Conservation (phyloP, 768 basidiomycete species). For the Lentinus tigrinus region DNA sequence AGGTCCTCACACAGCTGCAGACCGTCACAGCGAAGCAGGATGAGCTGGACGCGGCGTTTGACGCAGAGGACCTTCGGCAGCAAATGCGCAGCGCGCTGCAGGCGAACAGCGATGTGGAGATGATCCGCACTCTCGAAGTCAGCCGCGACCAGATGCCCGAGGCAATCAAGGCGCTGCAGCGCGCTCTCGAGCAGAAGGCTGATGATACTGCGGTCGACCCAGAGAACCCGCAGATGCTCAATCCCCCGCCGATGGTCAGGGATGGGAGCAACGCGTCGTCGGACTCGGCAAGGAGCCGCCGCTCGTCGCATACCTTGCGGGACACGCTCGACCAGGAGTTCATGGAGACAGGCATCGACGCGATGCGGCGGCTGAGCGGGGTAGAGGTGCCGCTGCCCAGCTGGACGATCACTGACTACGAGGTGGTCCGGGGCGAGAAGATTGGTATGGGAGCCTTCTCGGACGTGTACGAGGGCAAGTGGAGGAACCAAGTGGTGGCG, state of each 20-base stretch:
- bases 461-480: conserved; percentile 73
- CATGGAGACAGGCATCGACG: conserved; percentile 71
- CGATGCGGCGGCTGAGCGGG: conserved; percentile 59
- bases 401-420: conserved; percentile 83
- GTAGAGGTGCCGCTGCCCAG: conserved; percentile 44
- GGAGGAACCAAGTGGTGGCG: conserved; percentile 65
- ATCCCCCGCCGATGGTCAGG: conserved; percentile 12
- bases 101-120: conserved; percentile 58
- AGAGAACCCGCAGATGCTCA: no score
- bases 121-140: conserved; percentile 62
- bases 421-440: conserved; percentile 67
- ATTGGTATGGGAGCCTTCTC: conserved; percentile 78
- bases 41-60: conserved; percentile 46
- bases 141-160: conserved; percentile 72
- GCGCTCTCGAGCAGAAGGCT: conserved; percentile 54
- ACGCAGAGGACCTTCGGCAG: conserved; percentile 53
- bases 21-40: conserved; percentile 39
- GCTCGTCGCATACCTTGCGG: conserved; percentile 20
- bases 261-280: background rate
- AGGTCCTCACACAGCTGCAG: conserved; percentile 18
- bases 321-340: conserved; percentile 68
- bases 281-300: background rate
- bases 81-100: conserved; percentile 59
- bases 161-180: conserved; percentile 76
- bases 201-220: conserved; percentile 23